phyloP scores from a whole-genome alignment of 1,284 basidiomycete genomes.

The Phlebopus sp. region DNA sequence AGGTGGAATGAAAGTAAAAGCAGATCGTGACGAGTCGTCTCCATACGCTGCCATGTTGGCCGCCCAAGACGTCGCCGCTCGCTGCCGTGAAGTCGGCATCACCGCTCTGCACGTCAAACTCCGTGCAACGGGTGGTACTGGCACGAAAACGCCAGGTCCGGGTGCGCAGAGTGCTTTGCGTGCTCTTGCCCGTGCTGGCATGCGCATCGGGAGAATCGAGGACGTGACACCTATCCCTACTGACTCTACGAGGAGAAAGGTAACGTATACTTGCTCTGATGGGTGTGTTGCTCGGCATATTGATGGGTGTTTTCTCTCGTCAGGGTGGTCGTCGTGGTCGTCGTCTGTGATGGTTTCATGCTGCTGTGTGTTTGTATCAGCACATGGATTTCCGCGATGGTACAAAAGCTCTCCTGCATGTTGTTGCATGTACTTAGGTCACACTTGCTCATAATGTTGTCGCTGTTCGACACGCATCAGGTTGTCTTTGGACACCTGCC shows the following conservation, averaged over 20 bases:
- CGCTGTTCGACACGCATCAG: slow-evolving; percentile 82
- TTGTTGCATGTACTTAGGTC: slow-evolving; percentile 39
- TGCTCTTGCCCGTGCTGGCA: slow-evolving; percentile 97
- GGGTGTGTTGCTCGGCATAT: background rate
- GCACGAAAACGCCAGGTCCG: slow-evolving; percentile 98
- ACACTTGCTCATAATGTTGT: slow-evolving; percentile 47
- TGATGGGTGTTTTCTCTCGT: slow-evolving; percentile 9
- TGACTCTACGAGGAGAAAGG: slow-evolving; percentile 96
- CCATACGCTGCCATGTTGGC: slow-evolving; percentile 99
- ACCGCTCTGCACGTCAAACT: slow-evolving; percentile 98
- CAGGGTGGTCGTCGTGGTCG: slow-evolving; percentile 99
- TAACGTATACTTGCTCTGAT: slow-evolving; percentile 31
- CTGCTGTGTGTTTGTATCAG: slow-evolving; percentile 9
- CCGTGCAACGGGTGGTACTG: slow-evolving; percentile 96
- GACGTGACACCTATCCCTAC: slow-evolving; percentile 97
- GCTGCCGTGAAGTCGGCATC: slow-evolving; percentile 99
- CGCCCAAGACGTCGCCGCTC: slow-evolving; percentile 93
- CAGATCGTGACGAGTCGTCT: slow-evolving; percentile 99
- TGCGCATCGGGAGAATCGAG: slow-evolving; percentile 98
- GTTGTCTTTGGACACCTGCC: slow-evolving; percentile 52
- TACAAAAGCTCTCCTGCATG: slow-evolving; percentile 17
- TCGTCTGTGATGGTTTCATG: slow-evolving; percentile 67
- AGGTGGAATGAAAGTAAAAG: slow-evolving; percentile 99
- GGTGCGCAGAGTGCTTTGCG: slow-evolving; percentile 98
- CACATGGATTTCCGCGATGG: slow-evolving; percentile 7